Evolutionary conservation across 2,329 filamentous ascomycete species (phyloP), one percentile per base, ranked within the genome.

Genomic region (Blumeriella jaapii): DNA sequence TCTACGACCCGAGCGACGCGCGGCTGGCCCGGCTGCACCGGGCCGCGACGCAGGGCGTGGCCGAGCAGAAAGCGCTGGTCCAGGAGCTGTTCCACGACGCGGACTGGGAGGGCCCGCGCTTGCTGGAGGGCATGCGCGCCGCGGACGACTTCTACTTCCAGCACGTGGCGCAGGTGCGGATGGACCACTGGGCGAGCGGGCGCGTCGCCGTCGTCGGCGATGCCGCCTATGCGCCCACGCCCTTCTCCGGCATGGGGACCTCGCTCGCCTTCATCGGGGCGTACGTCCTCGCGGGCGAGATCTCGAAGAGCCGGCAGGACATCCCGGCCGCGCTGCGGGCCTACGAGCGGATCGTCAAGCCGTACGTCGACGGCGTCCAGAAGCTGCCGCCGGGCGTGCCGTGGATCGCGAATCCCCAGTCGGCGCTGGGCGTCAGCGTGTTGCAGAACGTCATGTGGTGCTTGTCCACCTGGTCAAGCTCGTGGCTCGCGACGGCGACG

Each of bases 201-300:
- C 62, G 69, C 0, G 60, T 72, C 2, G 62, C 59, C 1, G 55
- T 74, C 0, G 33, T 74, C 0, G 72, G 71, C 0, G 71, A 78
- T 42, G 67, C 73, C 65, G 1, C 70, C 73, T 45, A 68, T 69
- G 1, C 69, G 55, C 67, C 69, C 0, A 60, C 62, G 0, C 60
- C 63, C 0, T 41, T 65, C 3, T 66, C 63, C 0, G 72, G 71
- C 0, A 62, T 67, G 56, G 70, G 71, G 0, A 71, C 68, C 0
- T 65, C 63, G 2, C 45, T 59, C 0, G 62, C 63, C 0, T 47
- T 76, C 0, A 48, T 67, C 0, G 64, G 64, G 0, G 67, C 69
- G 0, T 77, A 76, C 46, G 53, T 73, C 2, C 57, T 78, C 3
- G 71, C 71, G 0, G 72, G 72, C 2, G 71, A 72, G 53, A 52